Evolutionary conservation across 2,329 filamentous ascomycete genomes (phyloP).

Genomic region (Chaetomiaceae sp.): DNA sequence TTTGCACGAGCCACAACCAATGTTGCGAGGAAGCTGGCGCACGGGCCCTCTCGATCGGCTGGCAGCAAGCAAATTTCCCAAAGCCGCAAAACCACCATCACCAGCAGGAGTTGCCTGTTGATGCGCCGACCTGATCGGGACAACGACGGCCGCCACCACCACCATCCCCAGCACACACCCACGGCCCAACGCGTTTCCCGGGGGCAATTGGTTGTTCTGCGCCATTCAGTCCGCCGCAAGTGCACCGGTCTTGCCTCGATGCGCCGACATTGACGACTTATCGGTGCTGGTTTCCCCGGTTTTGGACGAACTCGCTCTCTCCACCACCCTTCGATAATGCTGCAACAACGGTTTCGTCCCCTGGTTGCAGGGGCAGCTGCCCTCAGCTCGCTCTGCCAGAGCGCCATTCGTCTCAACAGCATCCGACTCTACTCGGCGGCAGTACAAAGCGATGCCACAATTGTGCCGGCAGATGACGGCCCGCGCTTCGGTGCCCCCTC

Average conservation of each 20-base stretch:
- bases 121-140: conserved; percentile 2
- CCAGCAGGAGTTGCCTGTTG: not conserved
- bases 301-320: not conserved
- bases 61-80: conserved; percentile 19
- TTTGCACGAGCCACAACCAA: conserved; percentile 14
- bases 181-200: too few species aligned
- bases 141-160: not conserved
- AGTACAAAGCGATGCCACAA: conserved; percentile 12
- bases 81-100: conserved; percentile 8
- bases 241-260: conserved; percentile 9
- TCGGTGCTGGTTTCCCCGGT: conserved; percentile 1
- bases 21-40: not conserved
- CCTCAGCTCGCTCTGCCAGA: conserved; percentile 24
- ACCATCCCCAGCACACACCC: not conserved
- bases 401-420: conserved; percentile 17
- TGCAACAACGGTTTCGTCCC: conserved; percentile 61
- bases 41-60: conserved; percentile 5
- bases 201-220: conserved; percentile 13
- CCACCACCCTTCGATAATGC: conserved; percentile 41
- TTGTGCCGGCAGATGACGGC: conserved; percentile 4
- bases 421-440: conserved; percentile 26
- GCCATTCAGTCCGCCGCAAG: not conserved
- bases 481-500: conserved; percentile 12
- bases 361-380: conserved; percentile 28
- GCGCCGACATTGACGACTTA: conserved; percentile 6